Evolutionary conservation across 148 eudicot genomes (phyloP), one percentile per base, ranked within the genome.

Genomic region (Limonium bicolor): DNA sequence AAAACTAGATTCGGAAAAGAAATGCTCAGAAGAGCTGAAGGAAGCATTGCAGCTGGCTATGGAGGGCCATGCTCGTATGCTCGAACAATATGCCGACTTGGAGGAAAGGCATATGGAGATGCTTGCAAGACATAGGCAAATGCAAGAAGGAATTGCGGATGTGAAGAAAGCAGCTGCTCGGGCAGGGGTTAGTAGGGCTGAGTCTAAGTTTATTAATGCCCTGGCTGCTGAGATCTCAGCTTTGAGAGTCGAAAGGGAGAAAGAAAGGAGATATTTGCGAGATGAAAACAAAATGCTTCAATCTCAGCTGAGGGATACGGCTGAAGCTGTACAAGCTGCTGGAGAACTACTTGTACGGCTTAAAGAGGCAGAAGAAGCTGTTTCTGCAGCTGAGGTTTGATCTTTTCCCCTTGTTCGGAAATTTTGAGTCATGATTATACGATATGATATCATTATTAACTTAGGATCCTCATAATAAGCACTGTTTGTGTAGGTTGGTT

Each of bases 51-150:
- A 78, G 57, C 59, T 85, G 59, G 95, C 94, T 22, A 92, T 92
- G 95, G 68, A 85, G 54, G 85, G 95, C 37, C 95, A 85, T 66
- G 99, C 99, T 13, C 79, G 94, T 27, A 81, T 92, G 95, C 95
- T 92, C 36, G 99, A 92, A 52, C 94, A 85, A 53, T 79, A 81
- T 50, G 99, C 86, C 11, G 94, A 92, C 20, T 80, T 92, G 35
- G 93, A 92, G 65, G 95, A 81, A 60, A 78, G 64, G 38, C 95
- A 92, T 54, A 81, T 90, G 55, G 73, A 80, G 32, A 24, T 90
- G 70, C 97, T 90, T 48, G 69, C 69, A 17, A 76, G 87, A 34
- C 79, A 85, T 24, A 63, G 97, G 48, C 65, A 61, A 49, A 71
- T 90, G 53, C 87, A 63, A 43, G 95, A 84, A 40, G 95, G 95